Evolutionary conservation across 192 early-diverging fungal species (phyloP), one percentile per base, ranked within the genome.

Genomic region (Phycomyces blakesleeanus): DNA sequence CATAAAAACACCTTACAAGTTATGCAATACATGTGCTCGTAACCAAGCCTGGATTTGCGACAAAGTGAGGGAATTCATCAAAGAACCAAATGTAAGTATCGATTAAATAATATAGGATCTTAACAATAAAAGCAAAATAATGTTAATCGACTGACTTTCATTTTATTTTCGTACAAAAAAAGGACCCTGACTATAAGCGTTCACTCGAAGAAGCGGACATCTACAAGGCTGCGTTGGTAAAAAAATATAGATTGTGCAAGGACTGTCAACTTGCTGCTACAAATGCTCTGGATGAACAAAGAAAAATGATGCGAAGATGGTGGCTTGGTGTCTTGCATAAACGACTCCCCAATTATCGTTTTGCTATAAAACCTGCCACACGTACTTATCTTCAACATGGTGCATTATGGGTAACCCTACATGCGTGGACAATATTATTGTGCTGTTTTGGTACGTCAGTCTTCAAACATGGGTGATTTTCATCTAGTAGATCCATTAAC

Each of bases 221-320:
- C 51, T 24, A 61, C 49, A 38, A 56, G 0, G 63, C 37, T n/a
- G n/a, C 22, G 8, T 16, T 64, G 3, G 29, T 56, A 15, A 24
- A 47, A 14, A 44, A 49, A 10, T 24, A 57, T 57, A 34, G 18
- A 57, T 27, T 64, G 18, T 64, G 63, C 22, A 7, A 5, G 24
- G 40, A 37, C 0, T 64, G 63, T 24, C 63, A 64, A n/a, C 38
- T n/a, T 34, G 20, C 34, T 20, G 21, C 54, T n/a, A 40, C 44
- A 22, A 0, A 29, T 1, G 12, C 47, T 1, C 9, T 64, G 34
- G 29, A 37, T 20, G 54, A 57, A 51, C 63, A 64, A 49, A 27
- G 27, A 34, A 52, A 44, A 39, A 22, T n/a, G 18, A 18, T 56
- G 8, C 53, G 27, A 12, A 24, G 25, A 26, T 25, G 20, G 24